Conservation (phyloP, 2,329 filamentous ascomycete genomes). For the Colletotrichum sojae region DNA sequence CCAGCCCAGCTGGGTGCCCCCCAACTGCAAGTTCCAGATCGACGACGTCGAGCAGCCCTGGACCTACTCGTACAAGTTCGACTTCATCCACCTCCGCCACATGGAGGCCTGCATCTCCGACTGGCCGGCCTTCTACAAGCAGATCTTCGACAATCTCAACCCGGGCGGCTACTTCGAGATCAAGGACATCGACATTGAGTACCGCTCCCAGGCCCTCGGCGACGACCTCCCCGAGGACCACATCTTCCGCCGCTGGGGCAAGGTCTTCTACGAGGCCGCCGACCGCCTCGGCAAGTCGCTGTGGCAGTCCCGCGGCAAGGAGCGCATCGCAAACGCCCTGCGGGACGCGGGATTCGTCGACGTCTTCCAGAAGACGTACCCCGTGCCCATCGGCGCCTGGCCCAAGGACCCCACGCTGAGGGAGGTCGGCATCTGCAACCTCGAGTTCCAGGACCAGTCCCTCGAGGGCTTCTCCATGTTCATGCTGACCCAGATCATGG, state of each 20-base stretch:
- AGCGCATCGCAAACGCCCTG: slow-evolving; percentile 42
- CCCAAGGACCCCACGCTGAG: slow-evolving; percentile 41
- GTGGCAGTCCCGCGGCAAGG: slow-evolving; percentile 33
- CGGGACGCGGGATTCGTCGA: slow-evolving; percentile 40
- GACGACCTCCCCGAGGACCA: slow-evolving; percentile 45
- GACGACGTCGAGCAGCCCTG: slow-evolving; percentile 70
- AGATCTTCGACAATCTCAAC: slow-evolving; percentile 63
- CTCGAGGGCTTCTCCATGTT: slow-evolving; percentile 49
- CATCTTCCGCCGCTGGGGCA: slow-evolving; percentile 48
- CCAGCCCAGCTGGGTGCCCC: slow-evolving; percentile 68
- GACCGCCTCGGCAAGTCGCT: slow-evolving; percentile 45
- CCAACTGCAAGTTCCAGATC: slow-evolving; percentile 68
- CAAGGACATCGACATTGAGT: slow-evolving; percentile 49
- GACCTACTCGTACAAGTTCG: slow-evolving; percentile 64
- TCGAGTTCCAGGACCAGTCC: slow-evolving; percentile 44
- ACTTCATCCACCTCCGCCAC: slow-evolving; percentile 71
- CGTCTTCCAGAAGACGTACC: slow-evolving; percentile 27
- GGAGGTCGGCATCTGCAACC: slow-evolving; percentile 45
- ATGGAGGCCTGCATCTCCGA: slow-evolving; percentile 67
- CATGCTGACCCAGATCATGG: slow-evolving; percentile 48
- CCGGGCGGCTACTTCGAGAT: slow-evolving; percentile 57
- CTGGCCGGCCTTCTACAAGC: slow-evolving; percentile 64
- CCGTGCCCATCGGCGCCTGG: slow-evolving; percentile 47
- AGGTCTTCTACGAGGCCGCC: slow-evolving; percentile 47
- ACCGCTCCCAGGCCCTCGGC: slow-evolving; percentile 37